Evolutionary conservation across 768 basidiomycete species (phyloP).

Genomic region (Arthromyces matolae): DNA sequence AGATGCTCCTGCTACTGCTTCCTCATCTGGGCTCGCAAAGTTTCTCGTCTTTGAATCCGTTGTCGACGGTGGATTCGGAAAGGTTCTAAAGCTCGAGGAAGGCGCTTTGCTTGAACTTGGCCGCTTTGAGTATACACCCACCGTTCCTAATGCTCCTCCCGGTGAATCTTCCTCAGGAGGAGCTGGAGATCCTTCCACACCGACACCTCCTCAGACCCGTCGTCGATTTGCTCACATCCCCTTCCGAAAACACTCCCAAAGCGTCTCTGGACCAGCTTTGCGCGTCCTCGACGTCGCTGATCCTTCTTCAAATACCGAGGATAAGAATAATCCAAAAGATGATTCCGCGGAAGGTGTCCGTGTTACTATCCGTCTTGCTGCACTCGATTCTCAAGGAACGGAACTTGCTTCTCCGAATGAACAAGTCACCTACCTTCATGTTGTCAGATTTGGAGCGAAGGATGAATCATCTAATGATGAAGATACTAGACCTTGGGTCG

Average conservation of each 20-base stretch:
- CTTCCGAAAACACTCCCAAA: conserved; percentile 56
- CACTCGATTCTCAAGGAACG: conserved; percentile 72
- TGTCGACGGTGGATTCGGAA: conserved; percentile 82
- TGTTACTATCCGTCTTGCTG: conserved; percentile 76
- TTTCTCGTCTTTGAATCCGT: conserved; percentile 60
- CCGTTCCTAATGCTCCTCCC: conserved; percentile 19
- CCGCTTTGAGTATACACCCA: conserved; percentile 51
- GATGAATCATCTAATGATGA: conserved; percentile 40
- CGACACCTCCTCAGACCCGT: conserved; percentile 24
- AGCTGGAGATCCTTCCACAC: conserved; percentile 10
- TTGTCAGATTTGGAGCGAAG: conserved; percentile 64
- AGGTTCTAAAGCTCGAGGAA: conserved; percentile 67
- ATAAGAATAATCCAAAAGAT: conserved; percentile 37
- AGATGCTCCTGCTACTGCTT: conserved; percentile 39
- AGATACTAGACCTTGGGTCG: conserved; percentile 80
- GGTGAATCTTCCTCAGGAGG: conserved; percentile 12
- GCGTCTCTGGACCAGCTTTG: conserved; percentile 72
- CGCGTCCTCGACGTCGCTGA: conserved; percentile 77
- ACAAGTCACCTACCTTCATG: conserved; percentile 84
- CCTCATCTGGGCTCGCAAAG: conserved; percentile 35
- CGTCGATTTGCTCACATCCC: conserved; percentile 66
- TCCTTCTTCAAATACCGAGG: conserved; percentile 28
- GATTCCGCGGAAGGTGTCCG: conserved; percentile 64
- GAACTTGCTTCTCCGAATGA: conserved; percentile 72
- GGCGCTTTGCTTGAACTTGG: conserved; percentile 79